Evolutionary conservation across 306 rosid species (phyloP), one percentile per base, ranked within the genome.

Genomic region (Astragalus membranaceus): DNA sequence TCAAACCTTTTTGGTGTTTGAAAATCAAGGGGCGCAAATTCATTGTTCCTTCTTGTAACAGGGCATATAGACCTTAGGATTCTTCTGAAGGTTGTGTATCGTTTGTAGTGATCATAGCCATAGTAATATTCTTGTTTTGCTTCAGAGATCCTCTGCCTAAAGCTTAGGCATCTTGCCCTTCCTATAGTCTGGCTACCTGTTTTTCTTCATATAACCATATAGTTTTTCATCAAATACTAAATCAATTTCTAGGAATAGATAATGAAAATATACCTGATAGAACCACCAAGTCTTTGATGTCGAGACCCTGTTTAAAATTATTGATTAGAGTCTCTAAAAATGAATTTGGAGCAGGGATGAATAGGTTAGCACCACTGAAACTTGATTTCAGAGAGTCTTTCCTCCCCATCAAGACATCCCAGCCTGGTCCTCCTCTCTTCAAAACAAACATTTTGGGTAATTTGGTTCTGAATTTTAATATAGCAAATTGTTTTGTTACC

Each of bases 131-230:
- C 85, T 2, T 26, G 56, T 10, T 75, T 67, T 15, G 77, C 12
- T 17, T 93, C 90, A 52, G 90, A 84, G 23, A 81, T 67, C 49
- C 98, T 82, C 72, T 90, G 88, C 55, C 88, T 78, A 83, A 93
- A 88, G 74, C 85, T 93, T 44, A 77, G 0, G 72, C 98, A 93
- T 61, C 89, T 88, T 67, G 97, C 96, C 76, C 82, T 84, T 74
- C 98, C 98, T 15, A 93, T 81, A 42, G 98, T 90, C 77, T 93
- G 98, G 75, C 98, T 84, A n/a, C n/a, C n/a, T n/a, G n/a, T n/a
- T n/a, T n/a, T n/a, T n/a, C n/a, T n/a, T n/a, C n/a, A n/a, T n/a
- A n/a, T n/a, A 33, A 33, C 3, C 6, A 20, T 20, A 20, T 20
- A 20, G 23, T 20, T 20, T 20, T 20, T 20, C 23, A 20, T 20